Conservation (phyloP, 208 protist species). For the Leishmania mexicana region DNA sequence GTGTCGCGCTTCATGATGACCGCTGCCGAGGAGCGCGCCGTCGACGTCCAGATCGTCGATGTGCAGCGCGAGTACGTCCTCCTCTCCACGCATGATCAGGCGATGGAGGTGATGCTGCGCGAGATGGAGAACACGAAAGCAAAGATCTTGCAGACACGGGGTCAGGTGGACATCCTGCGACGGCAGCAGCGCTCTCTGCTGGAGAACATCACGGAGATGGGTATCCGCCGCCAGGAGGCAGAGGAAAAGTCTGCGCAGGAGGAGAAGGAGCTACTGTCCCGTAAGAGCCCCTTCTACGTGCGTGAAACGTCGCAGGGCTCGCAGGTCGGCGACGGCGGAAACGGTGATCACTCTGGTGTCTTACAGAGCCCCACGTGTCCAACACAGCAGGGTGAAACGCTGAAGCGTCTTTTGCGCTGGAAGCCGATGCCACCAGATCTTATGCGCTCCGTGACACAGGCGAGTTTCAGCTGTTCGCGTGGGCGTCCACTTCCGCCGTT, state of each 20-base stretch:
- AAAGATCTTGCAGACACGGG: conserved; percentile 47
- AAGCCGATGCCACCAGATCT: conserved; percentile 69
- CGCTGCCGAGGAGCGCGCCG: conserved; percentile 75
- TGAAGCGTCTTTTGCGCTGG: conserved; percentile 80
- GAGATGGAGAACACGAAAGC: conserved; percentile 78
- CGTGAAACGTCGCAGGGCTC: conserved; percentile 28
- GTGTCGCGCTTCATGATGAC: conserved; percentile 87
- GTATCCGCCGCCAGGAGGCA: conserved; percentile 51
- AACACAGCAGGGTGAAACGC: conserved; percentile 56
- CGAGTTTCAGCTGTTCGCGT: conserved; percentile 28
- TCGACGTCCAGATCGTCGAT: conserved; percentile 70
- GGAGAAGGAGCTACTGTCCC: conserved; percentile 15
- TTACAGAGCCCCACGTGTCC: conserved; percentile 7
- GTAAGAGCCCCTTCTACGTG: conserved; percentile 53
- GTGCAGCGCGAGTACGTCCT: conserved; percentile 60
- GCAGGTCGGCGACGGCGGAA: conserved; percentile 2
- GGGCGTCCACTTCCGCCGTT: conserved; percentile 52
- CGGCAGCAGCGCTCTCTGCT: conserved; percentile 79
- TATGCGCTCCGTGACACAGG: conserved; percentile 35
- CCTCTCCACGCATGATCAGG: conserved; percentile 89
- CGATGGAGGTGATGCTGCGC: conserved; percentile 85
- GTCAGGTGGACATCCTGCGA: conserved; percentile 68
- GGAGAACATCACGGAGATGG: conserved; percentile 86
- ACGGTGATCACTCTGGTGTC: not conserved
- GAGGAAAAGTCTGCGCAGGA: conserved; percentile 49